Base-by-base conservation (phyloP, 192 early-diverging fungal genomes). In the Dimargaris xerosporica region DNA sequence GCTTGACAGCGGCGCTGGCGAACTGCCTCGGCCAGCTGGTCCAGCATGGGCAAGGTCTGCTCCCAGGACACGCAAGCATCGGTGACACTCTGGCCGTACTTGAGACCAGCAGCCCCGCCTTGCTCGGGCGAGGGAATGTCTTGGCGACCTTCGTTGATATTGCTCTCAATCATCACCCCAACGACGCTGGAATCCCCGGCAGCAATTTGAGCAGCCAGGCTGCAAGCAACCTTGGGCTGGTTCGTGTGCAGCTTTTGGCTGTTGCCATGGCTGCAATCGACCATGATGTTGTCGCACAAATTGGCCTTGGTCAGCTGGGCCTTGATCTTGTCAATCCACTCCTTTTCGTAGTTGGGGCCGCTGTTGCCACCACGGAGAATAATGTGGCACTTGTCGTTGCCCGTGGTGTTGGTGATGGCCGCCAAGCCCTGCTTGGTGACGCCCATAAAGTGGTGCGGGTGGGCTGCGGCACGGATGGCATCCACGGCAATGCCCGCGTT, bases 211-310 rank as follows among this genome's bases (percentile, higher is more conserved):
- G 71, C 54, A 23, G 86, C 81, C 28, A 95, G 58, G 65, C 81
- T 68, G 28, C 73, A 71, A 42, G 77, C 78, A 30, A 96, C 93
- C 44, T 77, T 75, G 65, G 82, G 75, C 75, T 97, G 94, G 70
- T 91, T 91, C 66, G 75, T 77, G 73, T 93, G 88, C 61, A 94
- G 75, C 81, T 97, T 97, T 64, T 67, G 66, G 34, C 82, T 85
- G 78, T 97, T 97, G 39, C 94, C 94, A 62, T 97, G 94, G 19
- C 86, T 89, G 76, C 88, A 94, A 69, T 97, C 94, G 44, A 97
- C 80, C 94, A 97, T 96, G 66, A 97, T 84, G 41, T 77, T 77
- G 65, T 77, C 73, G 23, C 68, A 73, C 28, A 89, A 67, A 41
- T 78, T 79, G 34, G 76, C 77, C 71, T 89, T 86, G 29, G 61